These are phyloP conservation scores for Acorus calamus DNA, from an alignment of 106 monocot genomes.

Conservation along the genomic window DNA sequence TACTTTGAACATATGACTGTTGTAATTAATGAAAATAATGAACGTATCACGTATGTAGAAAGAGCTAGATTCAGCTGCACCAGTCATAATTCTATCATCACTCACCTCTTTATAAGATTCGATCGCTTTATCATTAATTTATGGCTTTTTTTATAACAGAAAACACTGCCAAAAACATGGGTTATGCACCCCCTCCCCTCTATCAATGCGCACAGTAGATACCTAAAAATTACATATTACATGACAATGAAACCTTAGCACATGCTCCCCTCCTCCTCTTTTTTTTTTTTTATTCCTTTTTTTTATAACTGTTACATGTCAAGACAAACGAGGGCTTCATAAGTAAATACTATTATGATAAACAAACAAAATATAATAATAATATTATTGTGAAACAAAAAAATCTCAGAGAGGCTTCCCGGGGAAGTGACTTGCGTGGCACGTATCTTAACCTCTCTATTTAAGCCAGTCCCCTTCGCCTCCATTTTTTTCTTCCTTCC, in stretches of 20 bases:
- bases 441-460: slow-evolving; percentile 36
- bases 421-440: slow-evolving; percentile 28
- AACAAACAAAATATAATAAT: background rate
- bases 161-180: slow-evolving; percentile 1
- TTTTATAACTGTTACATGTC: no score
- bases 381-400: background rate
- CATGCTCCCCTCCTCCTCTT: background rate
- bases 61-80: slow-evolving; percentile 1
- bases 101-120: background rate
- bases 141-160: no score
- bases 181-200: background rate
- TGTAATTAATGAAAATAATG: background rate
- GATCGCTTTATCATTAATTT: no score
- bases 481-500: slow-evolving; percentile 19
- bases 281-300: no score
- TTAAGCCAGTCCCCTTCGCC: slow-evolving; percentile 10
- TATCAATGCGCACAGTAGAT: background rate
- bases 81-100: background rate
- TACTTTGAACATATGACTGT: background rate
- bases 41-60: no score
- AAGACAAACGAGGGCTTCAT: background rate
- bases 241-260: background rate
- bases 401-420: slow-evolving; percentile 24
- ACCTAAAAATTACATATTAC: background rate
- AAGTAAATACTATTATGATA: background rate